These are phyloP conservation scores for Haplosporangium gracile DNA, from an alignment of 192 early-diverging fungal genomes.

Conservation along the genomic window DNA sequence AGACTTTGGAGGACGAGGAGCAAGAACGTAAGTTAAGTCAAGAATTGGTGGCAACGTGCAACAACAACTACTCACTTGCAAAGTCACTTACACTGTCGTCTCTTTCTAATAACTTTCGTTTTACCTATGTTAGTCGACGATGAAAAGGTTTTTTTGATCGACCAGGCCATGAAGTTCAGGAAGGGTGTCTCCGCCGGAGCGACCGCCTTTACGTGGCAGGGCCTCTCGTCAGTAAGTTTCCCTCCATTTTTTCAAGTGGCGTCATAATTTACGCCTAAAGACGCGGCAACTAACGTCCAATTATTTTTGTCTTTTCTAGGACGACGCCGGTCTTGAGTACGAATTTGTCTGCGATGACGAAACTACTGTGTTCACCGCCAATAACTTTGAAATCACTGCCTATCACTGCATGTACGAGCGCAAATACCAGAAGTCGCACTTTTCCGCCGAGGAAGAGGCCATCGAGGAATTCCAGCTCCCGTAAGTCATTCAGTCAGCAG, in stretches of 20 bases:
- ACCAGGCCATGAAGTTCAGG: slow-evolving; percentile 64
- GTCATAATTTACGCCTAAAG: background rate
- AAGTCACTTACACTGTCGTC: background rate
- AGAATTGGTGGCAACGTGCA: background rate
- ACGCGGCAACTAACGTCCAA: background rate
- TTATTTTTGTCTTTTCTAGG: slow-evolving; percentile 20
- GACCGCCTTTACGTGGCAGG: slow-evolving; percentile 67
- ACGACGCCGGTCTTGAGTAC: slow-evolving; percentile 57
- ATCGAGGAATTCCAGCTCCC: slow-evolving; percentile 62
- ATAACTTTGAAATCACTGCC: slow-evolving; percentile 69
- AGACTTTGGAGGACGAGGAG: slow-evolving; percentile 67
- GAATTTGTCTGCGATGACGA: slow-evolving; percentile 63
- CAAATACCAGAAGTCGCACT: slow-evolving; percentile 57
- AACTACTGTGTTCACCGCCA: slow-evolving; percentile 49
- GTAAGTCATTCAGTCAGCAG: slow-evolving; percentile 20
- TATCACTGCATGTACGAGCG: slow-evolving; percentile 79
- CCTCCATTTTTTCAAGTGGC: background rate
- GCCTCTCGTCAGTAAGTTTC: slow-evolving; percentile 57
- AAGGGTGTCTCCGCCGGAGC: slow-evolving; percentile 47
- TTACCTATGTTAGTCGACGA: slow-evolving; percentile 61
- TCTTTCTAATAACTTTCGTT: background rate
- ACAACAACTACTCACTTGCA: background rate
- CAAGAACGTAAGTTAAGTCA: slow-evolving; percentile 45
- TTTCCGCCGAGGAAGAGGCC: slow-evolving; percentile 66
- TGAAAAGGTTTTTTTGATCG: slow-evolving; percentile 80